Percentiles rank a stretch among this genome's conserved stretches.
Conservation (phyloP, 495 filamentous ascomycete species). For the Letharia columbiana region DNA sequence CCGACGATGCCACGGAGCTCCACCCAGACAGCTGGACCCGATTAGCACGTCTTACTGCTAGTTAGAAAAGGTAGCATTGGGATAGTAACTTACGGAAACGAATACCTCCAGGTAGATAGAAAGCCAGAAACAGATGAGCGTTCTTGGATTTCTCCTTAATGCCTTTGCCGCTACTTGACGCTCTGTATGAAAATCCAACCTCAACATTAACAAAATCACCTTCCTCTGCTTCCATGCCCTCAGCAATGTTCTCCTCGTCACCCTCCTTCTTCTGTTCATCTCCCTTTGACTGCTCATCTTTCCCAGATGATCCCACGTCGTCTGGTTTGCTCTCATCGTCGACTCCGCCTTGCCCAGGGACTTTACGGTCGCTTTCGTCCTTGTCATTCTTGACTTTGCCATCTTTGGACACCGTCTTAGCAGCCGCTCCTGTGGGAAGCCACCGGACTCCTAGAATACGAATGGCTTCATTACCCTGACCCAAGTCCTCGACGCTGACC, state of each 20-base stretch:
- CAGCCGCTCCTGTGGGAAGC: constrained; percentile 57
- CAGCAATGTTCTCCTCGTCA: constrained; percentile 42
- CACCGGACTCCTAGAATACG: constrained; percentile 57
- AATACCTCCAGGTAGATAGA: constrained; percentile 53
- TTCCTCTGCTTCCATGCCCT: constrained; percentile 65
- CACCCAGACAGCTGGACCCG: constrained; percentile 52
- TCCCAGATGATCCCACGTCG: constrained; percentile 18
- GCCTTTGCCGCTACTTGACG: constrained; percentile 45
- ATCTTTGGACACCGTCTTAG: constrained; percentile 45
- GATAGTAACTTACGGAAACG: constrained; percentile 37
- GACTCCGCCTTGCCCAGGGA: constrained; percentile 37
- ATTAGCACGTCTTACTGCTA: constrained; percentile 16
- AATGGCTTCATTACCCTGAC: constrained; percentile 57
- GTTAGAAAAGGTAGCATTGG: background rate
- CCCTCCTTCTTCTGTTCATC: constrained; percentile 28
- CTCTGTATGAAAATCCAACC: constrained; percentile 59
- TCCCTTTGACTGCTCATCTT: constrained; percentile 26
- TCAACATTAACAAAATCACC: constrained; percentile 67
- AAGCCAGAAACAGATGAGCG: constrained; percentile 59
- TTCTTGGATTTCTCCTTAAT: constrained; percentile 55
- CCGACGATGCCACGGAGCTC: constrained; percentile 59
- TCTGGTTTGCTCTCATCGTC: constrained; percentile 20
- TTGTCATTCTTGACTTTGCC: constrained; percentile 40
- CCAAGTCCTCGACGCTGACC: constrained; percentile 61
- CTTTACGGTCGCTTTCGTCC: constrained; percentile 42